Evolutionary conservation across 257 asterid species (phyloP).

Genomic region (Craterostigma plantagineum): DNA sequence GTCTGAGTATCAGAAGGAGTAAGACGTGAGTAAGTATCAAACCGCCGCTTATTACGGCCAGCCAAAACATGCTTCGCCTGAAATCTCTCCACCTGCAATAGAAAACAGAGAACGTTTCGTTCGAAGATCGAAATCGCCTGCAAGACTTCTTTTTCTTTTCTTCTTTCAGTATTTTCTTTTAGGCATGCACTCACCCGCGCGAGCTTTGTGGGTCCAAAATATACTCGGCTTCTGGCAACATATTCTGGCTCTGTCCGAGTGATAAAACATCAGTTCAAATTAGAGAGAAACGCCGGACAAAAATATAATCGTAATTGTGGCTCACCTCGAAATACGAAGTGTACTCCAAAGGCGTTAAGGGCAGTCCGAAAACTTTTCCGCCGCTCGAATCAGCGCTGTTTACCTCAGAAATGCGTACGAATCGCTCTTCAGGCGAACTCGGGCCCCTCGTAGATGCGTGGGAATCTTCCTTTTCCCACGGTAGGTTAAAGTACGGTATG

Average conservation of each 20-base stretch:
- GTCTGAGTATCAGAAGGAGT: slow-evolving; percentile 27
- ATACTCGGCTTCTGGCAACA: slow-evolving; percentile 61
- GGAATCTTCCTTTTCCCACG: slow-evolving; percentile 47
- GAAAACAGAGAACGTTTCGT: neutral
- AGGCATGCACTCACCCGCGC: slow-evolving; percentile 70
- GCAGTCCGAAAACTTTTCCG: slow-evolving; percentile 43
- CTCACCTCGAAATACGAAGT: slow-evolving; percentile 70
- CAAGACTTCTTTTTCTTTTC: too few species aligned
- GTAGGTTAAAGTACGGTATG: slow-evolving; percentile 72
- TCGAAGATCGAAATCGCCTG: too few species aligned
- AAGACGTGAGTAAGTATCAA: slow-evolving; percentile 37
- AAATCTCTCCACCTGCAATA: slow-evolving; percentile 76
- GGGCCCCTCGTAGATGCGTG: slow-evolving; percentile 32
- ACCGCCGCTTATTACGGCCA: slow-evolving; percentile 46
- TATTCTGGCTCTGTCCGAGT: slow-evolving; percentile 43
- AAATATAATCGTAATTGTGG: too few species aligned
- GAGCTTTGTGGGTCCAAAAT: slow-evolving; percentile 57
- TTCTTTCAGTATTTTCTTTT: too few species aligned
- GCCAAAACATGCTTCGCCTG: slow-evolving; percentile 77
- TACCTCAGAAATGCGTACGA: slow-evolving; percentile 16
- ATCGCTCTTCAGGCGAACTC: slow-evolving; percentile 32
- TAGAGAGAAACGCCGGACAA: too few species aligned
- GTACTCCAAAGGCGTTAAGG: slow-evolving; percentile 62
- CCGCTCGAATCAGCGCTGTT: slow-evolving; percentile 17
- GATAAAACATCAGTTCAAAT: neutral